phyloP scores from a whole-genome alignment of 106 monocot genomes.

The Phalaenopsis aphrodite region DNA sequence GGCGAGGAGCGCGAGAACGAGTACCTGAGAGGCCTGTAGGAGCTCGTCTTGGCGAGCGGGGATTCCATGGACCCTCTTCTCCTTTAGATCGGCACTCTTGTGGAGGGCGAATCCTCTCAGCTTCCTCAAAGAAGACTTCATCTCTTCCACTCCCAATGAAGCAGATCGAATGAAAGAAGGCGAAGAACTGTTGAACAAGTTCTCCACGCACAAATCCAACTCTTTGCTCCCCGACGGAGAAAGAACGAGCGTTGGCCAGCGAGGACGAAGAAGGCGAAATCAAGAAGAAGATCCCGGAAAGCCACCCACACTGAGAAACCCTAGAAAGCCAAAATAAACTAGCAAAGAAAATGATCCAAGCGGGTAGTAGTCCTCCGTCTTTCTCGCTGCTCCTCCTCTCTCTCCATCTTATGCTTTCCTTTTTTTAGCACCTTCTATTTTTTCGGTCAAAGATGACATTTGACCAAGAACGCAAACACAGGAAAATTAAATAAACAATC shows the following conservation, averaged over 20 bases:
- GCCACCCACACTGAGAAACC: neutral
- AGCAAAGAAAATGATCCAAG: neutral
- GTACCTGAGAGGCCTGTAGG: slow-evolving; percentile 41
- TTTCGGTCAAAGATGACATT: neutral
- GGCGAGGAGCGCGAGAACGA: neutral
- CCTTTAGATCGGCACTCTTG: slow-evolving; percentile 24
- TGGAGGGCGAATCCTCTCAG: slow-evolving; percentile 41
- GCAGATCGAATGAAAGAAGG: neutral
- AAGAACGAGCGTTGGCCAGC: neutral
- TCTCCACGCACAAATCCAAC: no score
- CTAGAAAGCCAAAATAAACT: neutral
- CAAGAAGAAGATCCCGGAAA: neutral
- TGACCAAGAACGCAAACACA: no score
- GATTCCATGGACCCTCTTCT: slow-evolving; percentile 16
- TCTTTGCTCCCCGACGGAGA: no score
- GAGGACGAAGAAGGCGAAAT: neutral
- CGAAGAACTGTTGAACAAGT: neutral
- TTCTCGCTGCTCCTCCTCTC: neutral
- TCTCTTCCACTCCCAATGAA: slow-evolving; percentile 7
- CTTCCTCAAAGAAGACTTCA: slow-evolving; percentile 57
- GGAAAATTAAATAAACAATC: no score
- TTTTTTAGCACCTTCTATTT: neutral
- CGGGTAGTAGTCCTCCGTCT: neutral
- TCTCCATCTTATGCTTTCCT: neutral
- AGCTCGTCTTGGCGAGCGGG: slow-evolving; percentile 40